Base-by-base conservation (phyloP, 306 rosid species). In the Lathyrus oleraceus region DNA sequence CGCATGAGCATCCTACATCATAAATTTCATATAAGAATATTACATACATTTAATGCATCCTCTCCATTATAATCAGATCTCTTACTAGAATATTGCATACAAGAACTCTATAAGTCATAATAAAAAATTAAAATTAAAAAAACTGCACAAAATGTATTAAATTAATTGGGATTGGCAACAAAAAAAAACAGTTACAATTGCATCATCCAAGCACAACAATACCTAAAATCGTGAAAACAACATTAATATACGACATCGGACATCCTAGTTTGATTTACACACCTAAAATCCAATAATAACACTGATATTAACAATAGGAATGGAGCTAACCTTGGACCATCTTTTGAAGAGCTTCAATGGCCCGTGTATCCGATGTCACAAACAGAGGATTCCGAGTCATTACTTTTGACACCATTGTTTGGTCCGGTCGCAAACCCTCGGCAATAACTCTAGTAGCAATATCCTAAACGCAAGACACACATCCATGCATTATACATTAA, bases 331-430 rank as follows among this genome's bases (percentile, higher is more conserved):
- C 98, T 59, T 88, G 95, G 44, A 87, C 86, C 98, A 94, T 94
- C 86, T 84, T 91, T 64, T 91, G 97, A 67, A 91, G 95, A 61
- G 99, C 97, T 53, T 94, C 99, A 21, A 91, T 63, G 30, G 98
- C 98, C 14, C 86, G 75, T 2, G 91, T 80, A 79, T 90, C 98
- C 0, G 97, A 82, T 27, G 89, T 75, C 70, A 94, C 91, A 80
- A 94, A 94, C 44, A 78, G 68, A 38, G 98, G 98, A 81, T 83
- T 90, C 52, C 95, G 74, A 1, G 98, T 94, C 98, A 94, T 94
- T 70, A 90, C 72, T 84, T 90, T 94, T 1, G 98, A 87, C 25
- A 88, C 91, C 39, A 76, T 35, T 1, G 96, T 91, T 81, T 88
- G 97, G 66, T 94, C 97, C 8, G 96, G 89, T 52, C 98, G 88